Evolutionary conservation across 371 early-diverging fungal genomes (phyloP), one percentile per base, ranked within the genome.

Genomic region (Phascolomyces articulosus): DNA sequence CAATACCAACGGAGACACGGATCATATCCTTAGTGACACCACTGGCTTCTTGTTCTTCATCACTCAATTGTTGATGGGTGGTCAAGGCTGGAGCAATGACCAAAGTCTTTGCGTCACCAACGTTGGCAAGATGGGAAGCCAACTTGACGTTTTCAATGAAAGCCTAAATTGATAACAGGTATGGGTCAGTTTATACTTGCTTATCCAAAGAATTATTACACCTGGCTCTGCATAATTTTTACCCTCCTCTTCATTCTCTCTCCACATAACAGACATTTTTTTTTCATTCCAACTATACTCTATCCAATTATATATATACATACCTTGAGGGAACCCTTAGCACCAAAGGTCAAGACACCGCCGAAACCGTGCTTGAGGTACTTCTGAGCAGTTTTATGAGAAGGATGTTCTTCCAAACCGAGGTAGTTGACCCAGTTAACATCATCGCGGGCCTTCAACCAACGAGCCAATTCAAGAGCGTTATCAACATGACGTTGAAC

Each of bases 41-140:
- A 10, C 90, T 71, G 9, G 90, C 72, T 13, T 66, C 59, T 68
- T 95, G 93, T 73, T 96, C 95, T 55, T 87, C 87, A 60, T 90
- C 90, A 2, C 85, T 82, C 55, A 96, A 77, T 74, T 95, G 95
- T 68, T 90, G 92, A 72, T 96, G 95, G 0, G 95, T 95, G 2
- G 96, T 95, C 13, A 87, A 69, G 13, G 93, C 80, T 16, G 96
- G 94, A 40, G 93, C 90, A 66, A 95, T 93, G 38, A 92, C 91
- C 49, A 96, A 78, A 0, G 95, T 94, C 68, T 92, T 87, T 8
- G 93, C 89, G 71, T 96, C 96, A 51, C 96, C 96, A 18, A 96
- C 93, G 65, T 96, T 96, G 59, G 95, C 96, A 41, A 95, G 70
- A 71, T 94, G 94, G 31, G 90, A 91, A 9, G 89, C 89, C 31